phyloP scores from a whole-genome alignment of 345 rosid genomes.

The Moringa oleifera region DNA sequence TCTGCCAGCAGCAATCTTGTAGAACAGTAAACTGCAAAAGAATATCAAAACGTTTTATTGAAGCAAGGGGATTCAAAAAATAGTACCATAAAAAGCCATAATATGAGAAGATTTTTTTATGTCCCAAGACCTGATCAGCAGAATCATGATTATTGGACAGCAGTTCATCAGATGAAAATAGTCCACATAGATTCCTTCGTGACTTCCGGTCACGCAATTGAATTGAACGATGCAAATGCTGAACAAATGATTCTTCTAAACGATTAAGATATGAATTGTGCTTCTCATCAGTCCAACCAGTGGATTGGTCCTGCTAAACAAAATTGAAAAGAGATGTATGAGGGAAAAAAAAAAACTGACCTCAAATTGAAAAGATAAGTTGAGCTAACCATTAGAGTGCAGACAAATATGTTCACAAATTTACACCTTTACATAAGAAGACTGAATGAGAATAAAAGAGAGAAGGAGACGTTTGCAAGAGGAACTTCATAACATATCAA shows the following conservation, averaged over 20 bases:
- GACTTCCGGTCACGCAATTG: constrained; percentile 15
- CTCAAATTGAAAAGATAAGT: neutral
- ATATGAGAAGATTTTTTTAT: constrained; percentile 10
- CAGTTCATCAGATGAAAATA: constrained; percentile 18
- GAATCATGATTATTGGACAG: constrained; percentile 22
- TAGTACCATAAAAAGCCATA: neutral
- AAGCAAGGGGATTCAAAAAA: neutral
- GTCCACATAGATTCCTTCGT: constrained; percentile 15
- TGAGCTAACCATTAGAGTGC: neutral
- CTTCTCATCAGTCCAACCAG: constrained; percentile 71
- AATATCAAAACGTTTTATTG: constrained; percentile 1
- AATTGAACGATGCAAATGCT: constrained; percentile 41
- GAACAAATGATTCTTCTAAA: constrained; percentile 65
- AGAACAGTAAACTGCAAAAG: constrained; percentile 39
- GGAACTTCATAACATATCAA: neutral
- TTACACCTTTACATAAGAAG: neutral
- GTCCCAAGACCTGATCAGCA: constrained; percentile 45
- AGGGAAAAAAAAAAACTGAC: constrained; percentile 1
- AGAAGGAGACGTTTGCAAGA: neutral
- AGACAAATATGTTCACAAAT: neutral
- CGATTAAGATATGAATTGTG: constrained; percentile 51
- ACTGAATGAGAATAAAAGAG: too few species aligned
- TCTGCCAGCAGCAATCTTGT: constrained; percentile 36
- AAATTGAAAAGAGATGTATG: neutral
- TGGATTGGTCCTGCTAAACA: constrained; percentile 34